Conservation (phyloP, 2,329 filamentous ascomycete genomes). For the Penicillium sp. region DNA sequence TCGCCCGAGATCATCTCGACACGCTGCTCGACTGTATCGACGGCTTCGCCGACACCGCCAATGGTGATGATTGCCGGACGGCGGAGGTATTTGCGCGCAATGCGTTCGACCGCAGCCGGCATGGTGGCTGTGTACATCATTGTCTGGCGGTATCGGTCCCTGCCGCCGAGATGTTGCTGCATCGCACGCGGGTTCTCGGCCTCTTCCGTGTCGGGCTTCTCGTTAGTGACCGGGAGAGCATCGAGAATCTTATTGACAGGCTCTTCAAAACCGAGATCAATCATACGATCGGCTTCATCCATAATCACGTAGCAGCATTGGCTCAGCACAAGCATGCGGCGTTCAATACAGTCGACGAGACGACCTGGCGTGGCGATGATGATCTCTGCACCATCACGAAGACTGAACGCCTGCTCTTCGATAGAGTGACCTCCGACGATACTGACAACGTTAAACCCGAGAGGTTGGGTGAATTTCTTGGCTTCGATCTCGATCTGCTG, state of each 20-base stretch:
- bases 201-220: constrained; percentile 89
- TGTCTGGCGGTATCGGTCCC: constrained; percentile 83
- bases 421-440: constrained; percentile 96
- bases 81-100: constrained; percentile 93
- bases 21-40: constrained; percentile 95
- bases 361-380: constrained; percentile 97
- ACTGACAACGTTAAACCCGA: constrained; percentile 91
- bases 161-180: constrained; percentile 67
- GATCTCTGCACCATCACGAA: constrained; percentile 91
- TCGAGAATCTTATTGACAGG: constrained; percentile 96
- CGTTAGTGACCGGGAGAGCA: constrained; percentile 82
- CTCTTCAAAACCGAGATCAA: constrained; percentile 96
- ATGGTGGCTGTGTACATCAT: constrained; percentile 99
- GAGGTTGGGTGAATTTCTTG: constrained; percentile 79
- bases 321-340: constrained; percentile 81
- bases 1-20: constrained; percentile 88
- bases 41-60: constrained; percentile 88
- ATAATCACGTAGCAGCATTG: constrained; percentile 99
- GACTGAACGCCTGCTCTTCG: constrained; percentile 84
- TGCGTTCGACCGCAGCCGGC: constrained; percentile 85
- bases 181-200: constrained; percentile 84
- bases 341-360: constrained; percentile 93
- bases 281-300: constrained; percentile 99
- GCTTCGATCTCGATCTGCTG: constrained; percentile 96
- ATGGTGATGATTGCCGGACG: constrained; percentile 92